These are phyloP conservation scores for Microdochium paspali DNA, from an alignment of 2,329 filamentous ascomycete genomes.

Conservation along the genomic window DNA sequence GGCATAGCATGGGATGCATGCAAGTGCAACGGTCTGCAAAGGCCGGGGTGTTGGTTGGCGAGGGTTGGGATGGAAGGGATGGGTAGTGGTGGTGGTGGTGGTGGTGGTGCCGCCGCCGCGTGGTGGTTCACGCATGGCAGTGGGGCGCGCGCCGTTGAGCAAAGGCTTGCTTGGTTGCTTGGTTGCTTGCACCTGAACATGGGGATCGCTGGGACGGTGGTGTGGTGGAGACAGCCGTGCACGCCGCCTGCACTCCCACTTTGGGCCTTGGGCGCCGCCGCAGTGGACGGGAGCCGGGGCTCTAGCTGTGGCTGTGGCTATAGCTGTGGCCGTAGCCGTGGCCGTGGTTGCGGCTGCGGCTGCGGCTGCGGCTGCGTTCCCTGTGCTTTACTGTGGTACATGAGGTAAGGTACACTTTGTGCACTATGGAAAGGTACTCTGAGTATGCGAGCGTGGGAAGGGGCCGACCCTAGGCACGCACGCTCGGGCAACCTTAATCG, in stretches of 20 bases:
- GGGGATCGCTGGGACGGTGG: too few relatives aligned
- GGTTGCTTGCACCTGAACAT: too few relatives aligned
- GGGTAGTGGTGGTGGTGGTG: background rate
- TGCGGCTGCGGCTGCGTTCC: too few relatives aligned
- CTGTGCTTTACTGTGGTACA: too few relatives aligned
- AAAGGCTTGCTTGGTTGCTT: background rate
- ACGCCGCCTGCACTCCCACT: too few relatives aligned
- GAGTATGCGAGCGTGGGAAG: background rate
- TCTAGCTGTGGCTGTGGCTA: too few relatives aligned
- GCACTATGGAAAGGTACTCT: too few relatives aligned
- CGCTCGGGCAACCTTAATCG: background rate
- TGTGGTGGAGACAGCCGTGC: background rate
- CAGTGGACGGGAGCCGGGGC: background rate
- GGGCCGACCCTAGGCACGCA: background rate
- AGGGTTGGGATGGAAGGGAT: background rate
- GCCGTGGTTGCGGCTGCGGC: too few relatives aligned
- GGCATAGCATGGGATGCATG: background rate
- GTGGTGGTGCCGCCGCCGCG: background rate
- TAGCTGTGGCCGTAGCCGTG: too few relatives aligned
- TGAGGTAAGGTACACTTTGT: too few relatives aligned
- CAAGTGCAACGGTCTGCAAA: background rate
- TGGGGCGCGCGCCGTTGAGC: background rate
- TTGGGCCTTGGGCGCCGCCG: background rate
- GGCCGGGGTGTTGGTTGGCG: background rate
- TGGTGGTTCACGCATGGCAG: background rate